Base-by-base conservation (phyloP, 73 alveolate species). In the Paramecium pentaurelia region DNA sequence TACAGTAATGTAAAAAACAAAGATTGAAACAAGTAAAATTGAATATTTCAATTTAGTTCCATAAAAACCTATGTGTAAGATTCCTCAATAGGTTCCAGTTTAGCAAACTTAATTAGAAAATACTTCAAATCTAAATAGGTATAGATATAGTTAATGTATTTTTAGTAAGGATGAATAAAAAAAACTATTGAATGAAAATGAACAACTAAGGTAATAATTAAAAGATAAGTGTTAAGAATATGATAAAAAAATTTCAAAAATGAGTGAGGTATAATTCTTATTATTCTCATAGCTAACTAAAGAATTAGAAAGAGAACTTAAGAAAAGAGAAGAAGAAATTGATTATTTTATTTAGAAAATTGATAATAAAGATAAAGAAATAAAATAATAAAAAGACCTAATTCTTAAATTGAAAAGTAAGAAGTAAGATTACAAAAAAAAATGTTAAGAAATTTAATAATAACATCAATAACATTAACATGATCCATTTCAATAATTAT, bases 401-500 rank as follows among this genome's bases (percentile, higher is more conserved):
- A 64, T 64, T 34, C 10, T 64, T 2, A 64, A 64, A 64, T 64
- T 64, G 47, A 64, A 64, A 64, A 9, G 84, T 6, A 64, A 64
- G 84, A 64, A 64, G 51, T 28, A 64, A 64, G 84, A 64, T 64
- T 64, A 64, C 51, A 64, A 64, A 64, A 64, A 64, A 2, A 64
- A 64, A 34, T 64, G 22, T 64, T 27, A 12, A 9, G 84, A 64
- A 28, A 25, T 32, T 6, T 64, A 64, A 34, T 64, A 28, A 64
- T 32, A 54, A 14, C 70, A 54, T 3, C 32, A 34, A 64, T 28
- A 64, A 27, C 27, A 64, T 12, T 34, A 14, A 32, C 84, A 64
- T 64, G 87, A 73, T 34, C 87, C 87, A 73, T 20, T 73, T 38
- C 60, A 73, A 73, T 20, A 73, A 40, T 34, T 73, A 73, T 38